phyloP scores from a whole-genome alignment of 495 filamentous ascomycete species.

The Hypoxylon crocopeplum region DNA sequence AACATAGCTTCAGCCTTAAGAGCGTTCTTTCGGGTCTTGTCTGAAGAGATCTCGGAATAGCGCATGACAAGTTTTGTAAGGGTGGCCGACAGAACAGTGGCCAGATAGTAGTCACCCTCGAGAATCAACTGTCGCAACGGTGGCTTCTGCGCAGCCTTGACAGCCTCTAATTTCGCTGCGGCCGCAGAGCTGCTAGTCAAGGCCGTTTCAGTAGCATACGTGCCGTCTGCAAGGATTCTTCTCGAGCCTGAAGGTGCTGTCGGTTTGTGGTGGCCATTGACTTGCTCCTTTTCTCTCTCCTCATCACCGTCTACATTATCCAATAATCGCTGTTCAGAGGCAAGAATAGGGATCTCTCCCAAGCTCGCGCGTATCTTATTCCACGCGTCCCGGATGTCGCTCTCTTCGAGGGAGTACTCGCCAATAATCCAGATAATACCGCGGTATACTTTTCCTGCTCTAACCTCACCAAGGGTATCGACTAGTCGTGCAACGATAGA shows the following conservation, averaged over 20 bases:
- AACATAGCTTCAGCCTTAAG: constrained; percentile 97
- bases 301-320: constrained; percentile 64
- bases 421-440: constrained; percentile 98
- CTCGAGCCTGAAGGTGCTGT: constrained; percentile 81
- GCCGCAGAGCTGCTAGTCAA: constrained; percentile 90
- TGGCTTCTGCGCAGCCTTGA: constrained; percentile 96
- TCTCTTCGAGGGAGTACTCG: constrained; percentile 93
- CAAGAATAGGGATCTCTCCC: constrained; percentile 96
- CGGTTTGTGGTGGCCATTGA: constrained; percentile 81
- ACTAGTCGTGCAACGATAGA: constrained; percentile 90
- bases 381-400: constrained; percentile 96
- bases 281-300: constrained; percentile 71
- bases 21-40: constrained; percentile 87
- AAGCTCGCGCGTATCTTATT: constrained; percentile 92
- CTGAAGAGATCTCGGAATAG: constrained; percentile 91
- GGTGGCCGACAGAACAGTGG: constrained; percentile 90
- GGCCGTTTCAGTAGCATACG: constrained; percentile 95
- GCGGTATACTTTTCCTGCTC: constrained; percentile 96
- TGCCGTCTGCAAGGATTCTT: constrained; percentile 94
- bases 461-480: constrained; percentile 88
- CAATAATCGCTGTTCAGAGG: constrained; percentile 90
- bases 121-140: constrained; percentile 94
- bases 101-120: constrained; percentile 97
- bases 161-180: constrained; percentile 90
- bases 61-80: constrained; percentile 99